Evolutionary conservation across 2,329 filamentous ascomycete genomes (phyloP).

Genomic region (Pseudopyricularia javanii): DNA sequence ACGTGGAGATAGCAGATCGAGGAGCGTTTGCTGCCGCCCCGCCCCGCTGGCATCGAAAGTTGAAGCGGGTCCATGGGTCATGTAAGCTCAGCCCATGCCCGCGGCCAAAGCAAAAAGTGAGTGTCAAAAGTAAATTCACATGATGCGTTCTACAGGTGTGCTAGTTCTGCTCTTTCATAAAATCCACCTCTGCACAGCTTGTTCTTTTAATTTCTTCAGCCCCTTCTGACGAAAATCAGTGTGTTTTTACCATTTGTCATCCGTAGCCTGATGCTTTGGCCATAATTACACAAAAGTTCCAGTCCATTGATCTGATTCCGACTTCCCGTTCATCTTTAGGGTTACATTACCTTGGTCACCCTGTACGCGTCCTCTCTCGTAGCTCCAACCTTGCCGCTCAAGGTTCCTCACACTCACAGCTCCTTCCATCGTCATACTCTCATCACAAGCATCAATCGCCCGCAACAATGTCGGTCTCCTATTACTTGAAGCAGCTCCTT

Average conservation of each 20-base stretch:
- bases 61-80: not conserved
- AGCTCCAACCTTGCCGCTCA: not conserved
- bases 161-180: no score
- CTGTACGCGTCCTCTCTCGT: not conserved
- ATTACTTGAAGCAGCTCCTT: not conserved
- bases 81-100: not conserved
- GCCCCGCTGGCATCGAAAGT: not conserved
- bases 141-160: not conserved
- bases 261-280: no score
- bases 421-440: constrained; percentile 1
- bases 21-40: not conserved
- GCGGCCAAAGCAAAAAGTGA: not conserved
- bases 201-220: no score
- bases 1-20: not conserved
- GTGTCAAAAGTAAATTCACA: not conserved
- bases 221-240: no score
- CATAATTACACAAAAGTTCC: no score
- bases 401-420: not conserved
- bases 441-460: not conserved
- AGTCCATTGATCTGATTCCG: no score
- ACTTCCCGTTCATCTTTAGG: no score
- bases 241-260: no score
- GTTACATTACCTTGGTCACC: not conserved
- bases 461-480: not conserved
- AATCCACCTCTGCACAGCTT: no score